phyloP scores from a whole-genome alignment of 805 yeast genomes.

The Metschnikowia lochheadii region DNA sequence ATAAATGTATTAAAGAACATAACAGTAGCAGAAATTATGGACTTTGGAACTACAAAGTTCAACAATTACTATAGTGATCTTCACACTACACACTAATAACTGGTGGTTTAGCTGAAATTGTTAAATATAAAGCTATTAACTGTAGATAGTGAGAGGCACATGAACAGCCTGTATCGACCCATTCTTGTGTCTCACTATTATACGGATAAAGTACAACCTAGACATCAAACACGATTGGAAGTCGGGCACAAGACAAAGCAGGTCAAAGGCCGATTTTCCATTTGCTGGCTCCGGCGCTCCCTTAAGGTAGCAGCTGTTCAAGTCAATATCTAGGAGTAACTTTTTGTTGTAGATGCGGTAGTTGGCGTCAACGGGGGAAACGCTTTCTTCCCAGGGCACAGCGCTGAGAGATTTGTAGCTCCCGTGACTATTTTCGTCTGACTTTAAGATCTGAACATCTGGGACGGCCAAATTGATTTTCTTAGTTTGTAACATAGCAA shows the following conservation, averaged over 20 bases:
- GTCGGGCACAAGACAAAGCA: conserved; percentile 35
- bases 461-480: conserved; percentile 28
- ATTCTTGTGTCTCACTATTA: conserved; percentile 26
- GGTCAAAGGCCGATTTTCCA: conserved; percentile 22
- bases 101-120: background rate
- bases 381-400: conserved; percentile 27
- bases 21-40: too few species aligned
- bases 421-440: conserved; percentile 18
- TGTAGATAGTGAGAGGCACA: conserved; percentile 26
- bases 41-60: too few species aligned
- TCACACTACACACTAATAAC: background rate
- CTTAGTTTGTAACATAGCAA: conserved; percentile 34
- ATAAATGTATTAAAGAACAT: too few species aligned
- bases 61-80: background rate
- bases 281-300: conserved; percentile 15
- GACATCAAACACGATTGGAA: conserved; percentile 36
- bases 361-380: conserved; percentile 11
- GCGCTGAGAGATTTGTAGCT: conserved; percentile 19
- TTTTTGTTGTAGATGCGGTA: conserved; percentile 25
- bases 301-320: conserved; percentile 28
- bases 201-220: conserved; percentile 33
- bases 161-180: conserved; percentile 31
- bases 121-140: background rate
- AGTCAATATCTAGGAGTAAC: conserved; percentile 27
- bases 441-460: conserved; percentile 16